Evolutionary conservation across 2,329 filamentous ascomycete species (phyloP), one percentile per base, ranked within the genome.

Genomic region (Acephala macrosclerotiorum): DNA sequence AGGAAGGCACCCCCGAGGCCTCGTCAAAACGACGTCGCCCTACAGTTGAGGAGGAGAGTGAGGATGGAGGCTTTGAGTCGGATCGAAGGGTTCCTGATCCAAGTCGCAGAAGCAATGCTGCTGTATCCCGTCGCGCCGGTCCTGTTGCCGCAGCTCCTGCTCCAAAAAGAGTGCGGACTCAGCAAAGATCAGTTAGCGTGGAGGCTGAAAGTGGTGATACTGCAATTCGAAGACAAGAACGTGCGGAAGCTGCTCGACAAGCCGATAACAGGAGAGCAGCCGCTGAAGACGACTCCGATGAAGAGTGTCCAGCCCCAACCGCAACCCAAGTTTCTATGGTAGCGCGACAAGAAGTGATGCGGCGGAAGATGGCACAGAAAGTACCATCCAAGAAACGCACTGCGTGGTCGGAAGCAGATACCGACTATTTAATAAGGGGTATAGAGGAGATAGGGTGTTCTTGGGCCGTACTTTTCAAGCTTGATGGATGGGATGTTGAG

Each of bases 401-500:
- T 7, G 60, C 58, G 5, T 84, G 80, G 80, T 77, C 77, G 1
- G 66, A 71, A 0, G 72, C 70, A 11, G 82, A 84, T 70, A 73
- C 80, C 18, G 65, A 75, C 1, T 78, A 79, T 4, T 76, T 91
- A 1, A 76, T 85, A 3, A 70, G 81, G 0, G 77, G 85, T 29
- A 84, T 91, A 66, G 79, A 70, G 1, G 68, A 78, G 11, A 74
- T 79, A 55, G 83, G 84, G 0, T 77, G 75, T 5, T 74, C 74
- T 11, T 91, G 84, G 79, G 68, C 83, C 1, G 29, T 60, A 0
- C 85, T 91, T 55, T 71, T 76, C 25, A 72, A 75, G 14, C 70
- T 73, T 35, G 79, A 79, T 35, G 66, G 70, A 18, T 78, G 77
- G 2, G 70, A 76, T 6, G 61, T 4, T 42, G 71, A 60, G 56